Base-by-base conservation (phyloP, 371 early-diverging fungal genomes). In the Rhizopus delemar region DNA sequence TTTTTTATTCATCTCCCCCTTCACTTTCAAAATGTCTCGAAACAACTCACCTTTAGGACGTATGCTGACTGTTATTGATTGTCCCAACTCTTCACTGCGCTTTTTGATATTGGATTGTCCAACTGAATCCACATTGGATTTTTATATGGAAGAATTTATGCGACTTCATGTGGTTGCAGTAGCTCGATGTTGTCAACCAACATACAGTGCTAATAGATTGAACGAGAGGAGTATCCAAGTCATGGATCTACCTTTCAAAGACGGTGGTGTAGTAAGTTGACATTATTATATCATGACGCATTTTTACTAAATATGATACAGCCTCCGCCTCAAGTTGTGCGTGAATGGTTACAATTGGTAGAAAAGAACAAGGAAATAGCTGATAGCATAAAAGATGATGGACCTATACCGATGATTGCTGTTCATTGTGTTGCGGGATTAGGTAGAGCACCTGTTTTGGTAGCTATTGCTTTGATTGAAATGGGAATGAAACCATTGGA, bases 21-120 rank as follows among this genome's bases (percentile, higher is more conserved):
- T 46, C 33, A 46, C 31, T 43, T 45, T 53, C 12, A 53, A 12
- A 32, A 59, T 62, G 62, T 58, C 63, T 59, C 59, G 68, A 58
- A 64, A 69, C 56, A 58, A 64, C 22, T 69, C 69, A 46, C 69
- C 69, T 51, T 61, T 69, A 51, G 69, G 69, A 53, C 58, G 69
- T 39, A 69, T 69, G 69, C 56, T 69, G 33, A 63, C 69, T 45
- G 65, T 65, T 22, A 65, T 69, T 33, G 69, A 69, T 46, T 60
- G 55, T 52, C 69, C 69, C 7, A 51, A 51, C 32, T 68, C 75
- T 7, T 57, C 71, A 3, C 58, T 93, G 46, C 88, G 91, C 16
- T 95, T 93, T 70, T 78, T 97, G 38, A 91, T 97, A 56, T 86
- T 94, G 62, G 96, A 95, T 73, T 90, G 93, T 49, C 97, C 97